These are phyloP conservation scores for Arctostaphylos glauca DNA, from an alignment of 148 eudicot species.

Conservation along the genomic window DNA sequence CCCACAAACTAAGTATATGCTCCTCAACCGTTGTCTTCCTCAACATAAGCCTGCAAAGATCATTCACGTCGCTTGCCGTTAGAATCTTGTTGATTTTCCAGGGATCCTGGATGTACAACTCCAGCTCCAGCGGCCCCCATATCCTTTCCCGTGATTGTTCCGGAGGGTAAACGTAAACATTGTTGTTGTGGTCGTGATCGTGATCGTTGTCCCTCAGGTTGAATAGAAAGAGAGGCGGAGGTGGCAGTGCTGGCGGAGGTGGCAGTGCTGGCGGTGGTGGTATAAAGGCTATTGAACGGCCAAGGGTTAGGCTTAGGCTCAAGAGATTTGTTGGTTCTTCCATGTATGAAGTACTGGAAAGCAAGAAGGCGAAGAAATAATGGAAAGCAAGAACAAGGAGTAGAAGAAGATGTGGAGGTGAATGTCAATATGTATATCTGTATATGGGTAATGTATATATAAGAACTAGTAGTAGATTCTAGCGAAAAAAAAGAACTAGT, in stretches of 20 bases:
- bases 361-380: neutral
- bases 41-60: neutral
- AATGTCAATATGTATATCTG: too few relatives aligned
- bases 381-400: neutral
- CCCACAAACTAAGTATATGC: neutral
- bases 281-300: neutral
- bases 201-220: too few relatives aligned
- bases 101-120: neutral
- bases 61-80: constrained; percentile 5
- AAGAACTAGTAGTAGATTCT: too few relatives aligned
- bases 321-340: neutral
- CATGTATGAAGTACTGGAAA: neutral
- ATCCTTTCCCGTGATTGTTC: neutral
- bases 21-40: neutral
- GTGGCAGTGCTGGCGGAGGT: too few relatives aligned
- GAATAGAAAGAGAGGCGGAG: too few relatives aligned
- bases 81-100: constrained; percentile 17
- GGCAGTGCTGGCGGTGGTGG: too few relatives aligned
- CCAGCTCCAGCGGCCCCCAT: neutral
- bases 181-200: too few relatives aligned
- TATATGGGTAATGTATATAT: too few relatives aligned
- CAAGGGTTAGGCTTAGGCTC: neutral
- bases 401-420: neutral
- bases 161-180: too few relatives aligned
- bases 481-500: too few relatives aligned